Evolutionary conservation across 164 flowering plant species (phyloP).

Genomic region (Chimonanthus salicifolius): DNA sequence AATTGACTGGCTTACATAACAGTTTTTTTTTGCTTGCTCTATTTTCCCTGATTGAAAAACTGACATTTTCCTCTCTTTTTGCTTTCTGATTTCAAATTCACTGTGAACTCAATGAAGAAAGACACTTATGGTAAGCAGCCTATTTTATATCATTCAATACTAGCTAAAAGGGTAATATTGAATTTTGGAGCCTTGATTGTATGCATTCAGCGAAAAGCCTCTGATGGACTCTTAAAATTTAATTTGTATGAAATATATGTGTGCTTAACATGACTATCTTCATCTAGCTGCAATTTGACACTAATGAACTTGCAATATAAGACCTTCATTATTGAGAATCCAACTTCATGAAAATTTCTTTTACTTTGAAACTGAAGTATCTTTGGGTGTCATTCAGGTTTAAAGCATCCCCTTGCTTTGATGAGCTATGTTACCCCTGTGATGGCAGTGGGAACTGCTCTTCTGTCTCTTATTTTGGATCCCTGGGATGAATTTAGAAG

Average conservation of each 20-base stretch:
- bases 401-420: constrained; percentile 80
- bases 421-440: constrained; percentile 98
- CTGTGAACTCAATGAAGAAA: constrained; percentile 44
- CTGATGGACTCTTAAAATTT: background rate
- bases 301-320: background rate
- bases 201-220: background rate
- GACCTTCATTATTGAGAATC: background rate
- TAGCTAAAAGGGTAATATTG: too few relatives aligned
- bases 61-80: constrained; percentile 29
- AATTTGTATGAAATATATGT: background rate
- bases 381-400: constrained; percentile 41
- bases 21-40: constrained; percentile 1
- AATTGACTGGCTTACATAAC: background rate
- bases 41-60: constrained; percentile 17
- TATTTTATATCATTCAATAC: background rate
- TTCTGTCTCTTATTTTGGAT: constrained; percentile 75
- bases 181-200: too few relatives aligned
- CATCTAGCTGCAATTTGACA: background rate
- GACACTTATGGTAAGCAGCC: constrained; percentile 76
- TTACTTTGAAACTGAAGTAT: background rate
- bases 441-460: constrained; percentile 78
- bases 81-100: constrained; percentile 16
- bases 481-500: constrained; percentile 77
- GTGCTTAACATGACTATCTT: background rate
- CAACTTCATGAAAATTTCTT: constrained; percentile 1